These are phyloP conservation scores for Hyaloscypha finlandica DNA, from an alignment of 495 filamentous ascomycete genomes.

Conservation along the genomic window DNA sequence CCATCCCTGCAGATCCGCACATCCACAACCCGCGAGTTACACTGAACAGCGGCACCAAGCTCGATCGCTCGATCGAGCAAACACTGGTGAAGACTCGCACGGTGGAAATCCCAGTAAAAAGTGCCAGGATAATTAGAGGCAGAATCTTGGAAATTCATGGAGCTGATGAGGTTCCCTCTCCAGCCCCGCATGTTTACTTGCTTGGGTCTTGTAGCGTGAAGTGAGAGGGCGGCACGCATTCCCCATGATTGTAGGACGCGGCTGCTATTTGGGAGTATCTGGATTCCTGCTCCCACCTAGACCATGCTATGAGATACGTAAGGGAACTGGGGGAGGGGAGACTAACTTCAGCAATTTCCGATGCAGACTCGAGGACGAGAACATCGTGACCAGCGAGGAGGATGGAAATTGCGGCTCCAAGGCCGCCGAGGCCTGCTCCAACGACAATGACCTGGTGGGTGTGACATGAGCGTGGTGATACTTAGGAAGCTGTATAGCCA, in stretches of 20 bases:
- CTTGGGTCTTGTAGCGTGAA: slow-evolving; percentile 40
- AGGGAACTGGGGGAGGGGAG: neutral
- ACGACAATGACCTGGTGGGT: slow-evolving; percentile 52
- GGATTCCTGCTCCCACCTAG: slow-evolving; percentile 60
- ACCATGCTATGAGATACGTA: neutral
- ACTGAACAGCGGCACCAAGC: slow-evolving; percentile 52
- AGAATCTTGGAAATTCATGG: slow-evolving; percentile 38
- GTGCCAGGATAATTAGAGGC: slow-evolving; percentile 47
- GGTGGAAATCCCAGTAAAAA: slow-evolving; percentile 60
- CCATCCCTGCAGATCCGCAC: slow-evolving; percentile 13
- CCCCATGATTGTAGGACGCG: slow-evolving; percentile 51
- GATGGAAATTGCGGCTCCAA: slow-evolving; percentile 63
- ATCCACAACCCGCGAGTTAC: slow-evolving; percentile 42
- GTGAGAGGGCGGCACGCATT: slow-evolving; percentile 34
- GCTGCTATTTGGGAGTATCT: slow-evolving; percentile 57
- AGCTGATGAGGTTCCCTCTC: slow-evolving; percentile 20
- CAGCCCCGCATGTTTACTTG: slow-evolving; percentile 22
- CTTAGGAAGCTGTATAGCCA: neutral
- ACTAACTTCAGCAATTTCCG: slow-evolving; percentile 56
- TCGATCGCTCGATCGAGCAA: slow-evolving; percentile 52
- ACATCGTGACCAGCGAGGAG: slow-evolving; percentile 62
- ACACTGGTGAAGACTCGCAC: slow-evolving; percentile 57
- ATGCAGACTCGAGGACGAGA: slow-evolving; percentile 62
- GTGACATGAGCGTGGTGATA: neutral
- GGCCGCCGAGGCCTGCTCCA: slow-evolving; percentile 69